Conservation (phyloP, 2,329 filamentous ascomycete genomes). For the Colletotrichum falcatum region DNA sequence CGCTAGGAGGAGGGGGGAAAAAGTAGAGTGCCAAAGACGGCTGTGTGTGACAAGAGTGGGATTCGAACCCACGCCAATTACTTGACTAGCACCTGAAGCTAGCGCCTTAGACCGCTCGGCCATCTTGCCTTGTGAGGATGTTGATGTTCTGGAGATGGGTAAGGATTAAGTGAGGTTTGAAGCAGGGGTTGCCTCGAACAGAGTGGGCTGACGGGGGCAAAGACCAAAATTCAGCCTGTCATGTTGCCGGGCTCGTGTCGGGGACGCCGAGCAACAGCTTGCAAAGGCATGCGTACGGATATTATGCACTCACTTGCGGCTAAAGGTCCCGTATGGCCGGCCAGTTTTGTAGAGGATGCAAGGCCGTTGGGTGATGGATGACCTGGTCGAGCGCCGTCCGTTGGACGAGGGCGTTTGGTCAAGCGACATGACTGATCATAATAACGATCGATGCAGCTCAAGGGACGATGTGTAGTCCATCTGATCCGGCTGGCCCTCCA, state of each 20-base stretch:
- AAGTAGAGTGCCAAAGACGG: fast-evolving
- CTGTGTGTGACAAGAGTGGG: constrained; percentile 32
- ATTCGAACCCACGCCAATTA: constrained; percentile 40
- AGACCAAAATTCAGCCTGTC: background rate
- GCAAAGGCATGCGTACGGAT: background rate
- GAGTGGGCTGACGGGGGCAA: background rate
- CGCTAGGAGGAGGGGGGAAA: background rate
- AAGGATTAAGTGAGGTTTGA: background rate
- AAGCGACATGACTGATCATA: background rate
- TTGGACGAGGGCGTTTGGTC: background rate
- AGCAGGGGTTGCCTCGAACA: too few species aligned
- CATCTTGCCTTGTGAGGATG: constrained; percentile 23
- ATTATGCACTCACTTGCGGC: background rate
- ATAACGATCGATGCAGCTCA: background rate
- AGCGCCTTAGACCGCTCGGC: constrained; percentile 42
- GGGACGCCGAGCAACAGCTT: too few species aligned
- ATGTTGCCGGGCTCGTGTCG: background rate
- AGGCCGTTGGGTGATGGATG: background rate
- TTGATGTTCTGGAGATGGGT: fast-evolving
- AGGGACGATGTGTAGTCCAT: background rate
- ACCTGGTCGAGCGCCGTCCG: background rate
- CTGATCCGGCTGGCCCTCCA: background rate
- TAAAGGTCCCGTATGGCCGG: background rate
- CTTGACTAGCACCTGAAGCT: constrained; percentile 42
- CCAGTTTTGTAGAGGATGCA: background rate